Evolutionary conservation across 352 stramenopile genomes (phyloP), one percentile per base, ranked within the genome.

Genomic region (Peronospora farinosa): DNA sequence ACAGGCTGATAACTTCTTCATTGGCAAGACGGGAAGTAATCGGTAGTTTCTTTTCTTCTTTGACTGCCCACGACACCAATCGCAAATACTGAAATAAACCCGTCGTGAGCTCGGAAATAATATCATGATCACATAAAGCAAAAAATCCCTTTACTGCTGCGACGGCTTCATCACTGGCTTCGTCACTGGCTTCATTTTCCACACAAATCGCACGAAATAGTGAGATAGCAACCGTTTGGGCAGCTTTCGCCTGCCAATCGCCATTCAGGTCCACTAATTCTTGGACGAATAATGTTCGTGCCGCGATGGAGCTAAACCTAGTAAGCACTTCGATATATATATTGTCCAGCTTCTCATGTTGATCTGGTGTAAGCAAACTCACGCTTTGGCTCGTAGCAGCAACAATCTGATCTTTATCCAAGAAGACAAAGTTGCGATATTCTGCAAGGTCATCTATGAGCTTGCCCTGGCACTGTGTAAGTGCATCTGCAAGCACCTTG

Each of bases 401-500:
- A 27, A 13, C 17, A 23, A 52, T 47, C 7, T 53, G 54, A 45
- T 67, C 64, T 28, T 77, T 73, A 54, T 55, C 66, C 30, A 69
- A 41, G 32, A 79, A 80, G 0, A 77, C 42, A 27, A 72, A 36
- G 21, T 77, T 51, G 13, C 69, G 69, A 39, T 77, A 56, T 0
- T 60, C 36, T 39, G 33, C 30, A 48, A 11, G 55, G 30, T 48
- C 39, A 37, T 32, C 48, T 32, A 62, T 51, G 13, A 40, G 15
- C 8, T 52, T 33, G 15, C 23, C 25, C 23, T 59, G 45, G 23
- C 38, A 60, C 11, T 15, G 30, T 39, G 51, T 23, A 35, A 64
- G 30, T 5, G 44, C 43, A 39, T 59, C 39, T 49, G 46, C 35
- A 11, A 72, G 38, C 12, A 57, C 51, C 13, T 60, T 63, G 43